phyloP scores from a whole-genome alignment of 805 yeast genomes.

The Kluyveromyces dobzhanskii region DNA sequence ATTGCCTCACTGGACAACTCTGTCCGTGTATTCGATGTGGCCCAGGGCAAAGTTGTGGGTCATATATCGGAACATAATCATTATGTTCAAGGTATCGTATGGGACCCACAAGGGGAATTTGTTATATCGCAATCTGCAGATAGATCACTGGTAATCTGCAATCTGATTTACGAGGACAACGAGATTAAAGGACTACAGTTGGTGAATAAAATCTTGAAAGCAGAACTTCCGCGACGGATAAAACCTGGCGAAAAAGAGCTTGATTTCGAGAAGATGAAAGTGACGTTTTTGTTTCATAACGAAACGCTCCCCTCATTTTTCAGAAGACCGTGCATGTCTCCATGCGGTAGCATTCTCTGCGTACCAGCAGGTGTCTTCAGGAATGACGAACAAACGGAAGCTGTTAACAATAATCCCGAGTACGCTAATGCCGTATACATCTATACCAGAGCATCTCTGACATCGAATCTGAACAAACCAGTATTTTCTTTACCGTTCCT shows the following conservation, averaged over 20 bases:
- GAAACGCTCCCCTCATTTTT: slow-evolving; percentile 89
- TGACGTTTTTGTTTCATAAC: slow-evolving; percentile 59
- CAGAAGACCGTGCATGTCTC: slow-evolving; percentile 76
- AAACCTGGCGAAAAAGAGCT: slow-evolving; percentile 7
- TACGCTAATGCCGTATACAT: slow-evolving; percentile 66
- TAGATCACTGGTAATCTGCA: slow-evolving; percentile 66
- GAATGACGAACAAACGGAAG: slow-evolving; percentile 13
- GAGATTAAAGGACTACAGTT: slow-evolving; percentile 17
- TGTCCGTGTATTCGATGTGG: slow-evolving; percentile 56
- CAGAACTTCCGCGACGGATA: slow-evolving; percentile 43
- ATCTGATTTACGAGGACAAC: slow-evolving; percentile 12
- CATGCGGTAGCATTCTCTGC: slow-evolving; percentile 76
- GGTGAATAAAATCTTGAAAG: slow-evolving; percentile 39
- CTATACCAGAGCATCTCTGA: slow-evolving; percentile 60
- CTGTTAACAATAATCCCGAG: slow-evolving; percentile 31
- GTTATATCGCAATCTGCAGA: slow-evolving; percentile 89
- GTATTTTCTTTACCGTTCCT: slow-evolving; percentile 73
- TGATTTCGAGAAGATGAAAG: slow-evolving; percentile 23
- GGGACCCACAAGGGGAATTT: slow-evolving; percentile 83
- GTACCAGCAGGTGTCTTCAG: slow-evolving; percentile 70
- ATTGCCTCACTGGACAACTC: slow-evolving; percentile 90
- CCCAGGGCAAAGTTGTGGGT: slow-evolving; percentile 45
- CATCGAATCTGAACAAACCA: slow-evolving; percentile 45
- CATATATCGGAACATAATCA: slow-evolving; percentile 55
- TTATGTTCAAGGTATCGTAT: slow-evolving; percentile 90